Evolutionary conservation across 768 basidiomycete genomes (phyloP), one percentile per base, ranked within the genome.

Genomic region (Phaeotremella skinneri): DNA sequence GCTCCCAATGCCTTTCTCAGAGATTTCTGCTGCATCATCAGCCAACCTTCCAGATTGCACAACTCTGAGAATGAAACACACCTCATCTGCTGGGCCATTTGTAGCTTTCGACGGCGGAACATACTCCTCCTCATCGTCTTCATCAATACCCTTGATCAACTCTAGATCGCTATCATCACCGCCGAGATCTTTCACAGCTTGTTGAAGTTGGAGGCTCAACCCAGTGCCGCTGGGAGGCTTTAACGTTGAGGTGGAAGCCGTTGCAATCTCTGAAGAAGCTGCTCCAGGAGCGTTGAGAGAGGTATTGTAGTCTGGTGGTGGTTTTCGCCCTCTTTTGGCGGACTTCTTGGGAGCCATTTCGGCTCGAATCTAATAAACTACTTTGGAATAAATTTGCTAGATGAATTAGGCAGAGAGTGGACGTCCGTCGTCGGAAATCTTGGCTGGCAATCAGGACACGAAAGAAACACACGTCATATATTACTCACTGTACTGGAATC

Each of bases 111-210:
- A 14, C 29, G 31, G 47, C 49, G 3, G 56, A 27, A 45, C 43
- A 34, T 27, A 59, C 21, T 56, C 61, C 13, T 63, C 67, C 32
- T 64, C 68, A 29, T 67, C 73, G 52, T 68, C 67, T 23, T 67
- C 68, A 43, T 72, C 70, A n/a, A 76, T 60, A 2, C 72, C 75
- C 23, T 60, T 61, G 11, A 76, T 64, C 45, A 76, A 50, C 25
- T 69, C 63, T 23, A 73, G 58, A 65, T 76, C 75, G 25, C 71
- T 67, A 11, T 76, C 75, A 55, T 76, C 75, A 20, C 75, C 75
- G 20, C 75, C 75, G 3, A 76, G 61, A 51, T 75, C 75, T 51
- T 61, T 66, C 25, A 76, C 74, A 6, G 68, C 75, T 42, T 70
- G 63, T 34, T 65, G 49, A 1, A 76, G 56, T 34, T 61, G 59